phyloP scores from a whole-genome alignment of 2,329 filamentous ascomycete species.

The Claviceps sp. region DNA sequence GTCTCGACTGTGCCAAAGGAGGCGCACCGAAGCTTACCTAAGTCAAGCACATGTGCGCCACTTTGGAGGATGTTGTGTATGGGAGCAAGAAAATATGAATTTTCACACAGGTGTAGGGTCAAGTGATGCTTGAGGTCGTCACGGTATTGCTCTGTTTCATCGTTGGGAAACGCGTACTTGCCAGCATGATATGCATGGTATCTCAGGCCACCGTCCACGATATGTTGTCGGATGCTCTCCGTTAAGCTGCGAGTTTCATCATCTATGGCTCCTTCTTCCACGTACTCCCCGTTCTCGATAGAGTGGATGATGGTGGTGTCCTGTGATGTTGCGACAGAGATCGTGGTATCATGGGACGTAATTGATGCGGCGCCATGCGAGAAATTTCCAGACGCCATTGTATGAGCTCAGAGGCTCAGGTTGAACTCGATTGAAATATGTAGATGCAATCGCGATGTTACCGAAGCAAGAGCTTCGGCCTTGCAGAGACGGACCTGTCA shows the following conservation, averaged over 20 bases:
- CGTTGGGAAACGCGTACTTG: conserved; percentile 30
- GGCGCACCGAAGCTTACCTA: conserved; percentile 23
- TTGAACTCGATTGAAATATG: not conserved
- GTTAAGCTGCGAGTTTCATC: conserved; percentile 28
- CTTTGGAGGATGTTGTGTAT: conserved; percentile 22
- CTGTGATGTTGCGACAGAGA: conserved; percentile 18
- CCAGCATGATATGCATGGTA: conserved; percentile 29
- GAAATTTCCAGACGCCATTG: not conserved
- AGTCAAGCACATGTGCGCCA: conserved; percentile 32
- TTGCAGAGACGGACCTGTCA: not conserved
- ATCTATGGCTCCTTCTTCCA: conserved; percentile 9
- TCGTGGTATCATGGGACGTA: conserved; percentile 7
- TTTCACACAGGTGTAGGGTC: conserved; percentile 25
- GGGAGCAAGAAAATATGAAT: conserved; percentile 30
- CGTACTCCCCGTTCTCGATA: conserved; percentile 20
- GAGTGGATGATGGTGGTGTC: conserved; percentile 18
- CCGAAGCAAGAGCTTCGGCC: not conserved
- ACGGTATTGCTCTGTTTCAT: conserved; percentile 27
- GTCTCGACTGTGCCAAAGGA: not conserved
- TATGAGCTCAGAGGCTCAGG: not conserved
- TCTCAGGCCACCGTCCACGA: conserved; percentile 26
- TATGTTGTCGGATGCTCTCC: conserved; percentile 29
- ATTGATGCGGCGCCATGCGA: not conserved
- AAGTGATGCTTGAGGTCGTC: conserved; percentile 29
- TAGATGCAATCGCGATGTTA: not conserved